Base-by-base conservation (phyloP, 2,329 filamentous ascomycete species). In the Sclerotinia minor region DNA sequence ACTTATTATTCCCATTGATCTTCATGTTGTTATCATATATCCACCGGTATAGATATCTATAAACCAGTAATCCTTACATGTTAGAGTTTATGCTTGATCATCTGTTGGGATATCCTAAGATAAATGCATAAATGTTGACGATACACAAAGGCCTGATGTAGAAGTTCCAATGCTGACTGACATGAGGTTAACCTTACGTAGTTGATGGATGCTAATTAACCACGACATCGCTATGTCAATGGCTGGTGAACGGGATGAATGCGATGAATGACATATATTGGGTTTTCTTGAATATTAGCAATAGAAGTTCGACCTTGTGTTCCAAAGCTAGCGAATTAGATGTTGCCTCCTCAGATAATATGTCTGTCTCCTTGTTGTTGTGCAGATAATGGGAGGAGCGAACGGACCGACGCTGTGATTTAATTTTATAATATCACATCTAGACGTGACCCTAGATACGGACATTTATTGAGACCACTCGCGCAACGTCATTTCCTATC, bases 81-180 rank as follows among this genome's bases (percentile, higher is more conserved):
- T 52, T 38, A 50, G n/a, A 66, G n/a, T 52, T 60, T 45, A 67
- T 61, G 64, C 55, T 45, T 67, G 54, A 44, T 67, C 45, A 45
- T 53, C 64, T 19, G 29, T 53, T 41, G 13, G n/a, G n/a, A 29
- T n/a, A 66, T n/a, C 29, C 41, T n/a, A 60, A 47, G 26, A 66
- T n/a, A 15, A 21, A 49, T 26, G 57, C 57, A 47, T 60, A 45
- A 60, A 60, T 47, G 17, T 60, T 60, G 41, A 60, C 57, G 41
- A 60, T 26, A 60, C 47, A 44, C 41, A 41, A 60, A 60, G n/a
- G 29, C 38, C 32, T 52, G 44, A 60, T 44, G 8, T 45, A 29
- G 13, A 50, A 24, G 32, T 26, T 52, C 17, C 59, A 24, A 52
- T 50, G 49, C 15, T 26, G 47, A 64, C 60, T 52, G 60, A 52